Evolutionary conservation across 108 stramenopile genomes (phyloP).

Genomic region (Cyclostephanos tholiformis): DNA sequence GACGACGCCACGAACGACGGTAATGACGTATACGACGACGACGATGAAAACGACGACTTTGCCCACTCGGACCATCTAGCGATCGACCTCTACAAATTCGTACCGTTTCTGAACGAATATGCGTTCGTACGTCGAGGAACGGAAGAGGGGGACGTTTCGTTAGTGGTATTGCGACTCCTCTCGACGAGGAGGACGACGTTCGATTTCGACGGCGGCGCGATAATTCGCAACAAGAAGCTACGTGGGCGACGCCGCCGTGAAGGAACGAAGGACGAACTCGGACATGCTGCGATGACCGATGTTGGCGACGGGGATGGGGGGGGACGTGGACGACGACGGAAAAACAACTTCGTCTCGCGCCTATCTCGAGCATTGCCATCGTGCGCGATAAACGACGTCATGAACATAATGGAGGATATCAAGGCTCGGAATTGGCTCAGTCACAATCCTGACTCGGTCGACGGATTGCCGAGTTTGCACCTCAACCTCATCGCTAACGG

Average conservation of each 20-base stretch:
- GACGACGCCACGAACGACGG: neutral
- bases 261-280: no score
- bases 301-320: neutral
- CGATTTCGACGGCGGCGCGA: slow-evolving; percentile 8
- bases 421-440: slow-evolving; percentile 54
- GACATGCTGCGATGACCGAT: no score
- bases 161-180: slow-evolving; percentile 17
- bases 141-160: slow-evolving; percentile 17
- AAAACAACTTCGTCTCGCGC: slow-evolving; percentile 15
- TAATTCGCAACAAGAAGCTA: neutral
- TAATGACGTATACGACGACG: neutral
- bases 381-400: slow-evolving; percentile 3
- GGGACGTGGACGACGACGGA: neutral
- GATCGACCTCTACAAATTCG: slow-evolving; percentile 22
- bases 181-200: slow-evolving; percentile 29
- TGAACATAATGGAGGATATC: slow-evolving; percentile 15
- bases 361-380: slow-evolving; percentile 15
- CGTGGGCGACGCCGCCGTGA: no score
- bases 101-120: slow-evolving; percentile 26
- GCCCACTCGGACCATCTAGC: neutral
- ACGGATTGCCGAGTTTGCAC: slow-evolving; percentile 76
- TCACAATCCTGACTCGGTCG: slow-evolving; percentile 76
- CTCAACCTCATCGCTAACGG: slow-evolving; percentile 68
- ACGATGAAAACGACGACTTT: neutral
- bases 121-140: slow-evolving; percentile 26